phyloP scores from a whole-genome alignment of 2,329 filamentous ascomycete species.

The Fusarium sarcochroum region DNA sequence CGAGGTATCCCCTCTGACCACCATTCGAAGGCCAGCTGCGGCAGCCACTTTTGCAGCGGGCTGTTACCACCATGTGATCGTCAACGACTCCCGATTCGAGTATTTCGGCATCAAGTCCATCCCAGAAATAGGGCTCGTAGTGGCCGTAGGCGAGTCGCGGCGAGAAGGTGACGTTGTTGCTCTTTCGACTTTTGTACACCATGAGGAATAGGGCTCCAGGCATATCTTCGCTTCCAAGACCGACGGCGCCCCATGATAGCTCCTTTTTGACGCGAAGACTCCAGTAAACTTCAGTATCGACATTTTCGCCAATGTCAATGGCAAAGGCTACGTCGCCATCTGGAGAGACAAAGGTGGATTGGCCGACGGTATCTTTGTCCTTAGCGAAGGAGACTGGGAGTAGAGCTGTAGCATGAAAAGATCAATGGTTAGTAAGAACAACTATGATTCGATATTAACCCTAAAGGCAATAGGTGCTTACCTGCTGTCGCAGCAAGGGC shows the following conservation, averaged over 20 bases:
- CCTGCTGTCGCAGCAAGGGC: constrained; percentile 49
- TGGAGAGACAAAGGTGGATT: constrained; percentile 61
- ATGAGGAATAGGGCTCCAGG: constrained; percentile 67
- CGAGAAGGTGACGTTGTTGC: constrained; percentile 68
- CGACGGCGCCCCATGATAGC: constrained; percentile 68
- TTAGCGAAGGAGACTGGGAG: constrained; percentile 46
- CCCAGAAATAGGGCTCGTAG: constrained; percentile 65
- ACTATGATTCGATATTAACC: not conserved
- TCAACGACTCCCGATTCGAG: constrained; percentile 64
- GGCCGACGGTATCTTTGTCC: constrained; percentile 50
- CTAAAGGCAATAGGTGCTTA: constrained; percentile 26
- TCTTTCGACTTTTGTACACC: constrained; percentile 64
- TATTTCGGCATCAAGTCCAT: constrained; percentile 59
- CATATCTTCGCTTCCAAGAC: constrained; percentile 68
- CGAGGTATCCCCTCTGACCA: constrained; percentile 59
- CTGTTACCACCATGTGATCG: constrained; percentile 64
- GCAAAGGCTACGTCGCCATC: constrained; percentile 63
- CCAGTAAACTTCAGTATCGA: constrained; percentile 66
- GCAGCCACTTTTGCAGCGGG: constrained; percentile 65
- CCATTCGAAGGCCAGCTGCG: constrained; percentile 61
- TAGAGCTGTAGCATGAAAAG: constrained; percentile 37
- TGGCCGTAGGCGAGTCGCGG: constrained; percentile 66
- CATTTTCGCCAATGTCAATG: constrained; percentile 63
- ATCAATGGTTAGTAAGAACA: constrained; percentile 5
- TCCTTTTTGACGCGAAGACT: constrained; percentile 63